phyloP scores from a whole-genome alignment of 768 basidiomycete species.

The Tricholoma terreum region DNA sequence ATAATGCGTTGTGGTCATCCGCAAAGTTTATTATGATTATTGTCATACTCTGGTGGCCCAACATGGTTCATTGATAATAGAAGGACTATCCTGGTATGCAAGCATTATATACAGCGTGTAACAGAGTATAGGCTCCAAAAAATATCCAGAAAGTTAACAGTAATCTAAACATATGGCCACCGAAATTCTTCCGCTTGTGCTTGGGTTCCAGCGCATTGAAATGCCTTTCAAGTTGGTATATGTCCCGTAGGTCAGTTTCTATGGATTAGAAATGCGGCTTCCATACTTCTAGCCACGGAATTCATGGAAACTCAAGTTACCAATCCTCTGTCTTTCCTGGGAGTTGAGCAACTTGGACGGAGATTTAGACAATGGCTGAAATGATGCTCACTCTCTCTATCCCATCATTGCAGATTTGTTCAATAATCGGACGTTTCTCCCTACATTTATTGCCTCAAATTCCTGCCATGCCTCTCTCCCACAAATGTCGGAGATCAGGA shows the following conservation, averaged over 20 bases:
- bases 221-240: neutral
- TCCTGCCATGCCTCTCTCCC: neutral
- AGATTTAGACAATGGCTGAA: neutral
- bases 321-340: neutral
- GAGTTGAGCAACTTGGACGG: neutral
- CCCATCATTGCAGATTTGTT: neutral
- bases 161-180: neutral
- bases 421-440: too few species aligned
- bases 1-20: too few species aligned
- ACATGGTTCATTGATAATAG: too few species aligned
- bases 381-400: neutral
- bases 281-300: neutral
- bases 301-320: neutral
- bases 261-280: too few species aligned
- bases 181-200: neutral
- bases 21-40: too few species aligned
- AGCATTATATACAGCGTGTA: too few species aligned
- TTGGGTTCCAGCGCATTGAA: neutral
- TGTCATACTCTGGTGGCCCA: too few species aligned
- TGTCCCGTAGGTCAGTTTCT: too few species aligned
- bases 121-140: too few species aligned
- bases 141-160: too few species aligned
- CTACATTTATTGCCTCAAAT: too few species aligned
- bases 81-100: too few species aligned
- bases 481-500: neutral